Conservation (phyloP, 441 rosid species). For the Breynia disticha region DNA sequence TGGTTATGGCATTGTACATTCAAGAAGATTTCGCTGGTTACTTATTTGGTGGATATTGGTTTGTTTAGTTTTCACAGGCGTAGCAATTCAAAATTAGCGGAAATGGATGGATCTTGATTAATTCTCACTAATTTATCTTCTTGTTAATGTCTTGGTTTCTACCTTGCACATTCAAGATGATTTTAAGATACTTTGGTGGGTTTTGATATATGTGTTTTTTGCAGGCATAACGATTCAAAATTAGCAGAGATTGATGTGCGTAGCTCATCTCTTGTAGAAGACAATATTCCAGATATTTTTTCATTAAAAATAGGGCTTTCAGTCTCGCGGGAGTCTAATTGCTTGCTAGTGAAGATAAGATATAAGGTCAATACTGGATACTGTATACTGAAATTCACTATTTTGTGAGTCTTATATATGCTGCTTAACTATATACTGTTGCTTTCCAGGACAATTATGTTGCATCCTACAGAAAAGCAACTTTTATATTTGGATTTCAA, state of each 20-base stretch:
- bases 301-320: slow-evolving; percentile 77
- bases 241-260: slow-evolving; percentile 35
- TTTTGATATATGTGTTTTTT: slow-evolving; percentile 15
- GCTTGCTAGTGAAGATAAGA: slow-evolving; percentile 67
- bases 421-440: slow-evolving; percentile 11
- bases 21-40: too few relatives aligned
- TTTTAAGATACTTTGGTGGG: neutral
- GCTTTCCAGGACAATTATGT: slow-evolving; percentile 43
- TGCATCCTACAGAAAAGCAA: slow-evolving; percentile 37
- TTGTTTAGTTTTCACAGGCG: too few relatives aligned
- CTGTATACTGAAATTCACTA: neutral
- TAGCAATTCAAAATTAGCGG: too few relatives aligned
- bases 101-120: too few relatives aligned
- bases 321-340: slow-evolving; percentile 46
- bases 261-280: slow-evolving; percentile 50
- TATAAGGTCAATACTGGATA: slow-evolving; percentile 40
- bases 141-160: slow-evolving; percentile 1
- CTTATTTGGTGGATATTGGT: too few relatives aligned
- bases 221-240: slow-evolving; percentile 66
- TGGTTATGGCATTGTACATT: too few relatives aligned
- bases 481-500: slow-evolving; percentile 32
- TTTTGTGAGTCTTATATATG: slow-evolving; percentile 1
- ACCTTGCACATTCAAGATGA: neutral
- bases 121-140: neutral
- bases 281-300: slow-evolving; percentile 69